Percentiles rank a stretch among this genome's conserved stretches.
Conservation (phyloP, 108 stramenopile genomes). For the Cylindrotheca closterium region DNA sequence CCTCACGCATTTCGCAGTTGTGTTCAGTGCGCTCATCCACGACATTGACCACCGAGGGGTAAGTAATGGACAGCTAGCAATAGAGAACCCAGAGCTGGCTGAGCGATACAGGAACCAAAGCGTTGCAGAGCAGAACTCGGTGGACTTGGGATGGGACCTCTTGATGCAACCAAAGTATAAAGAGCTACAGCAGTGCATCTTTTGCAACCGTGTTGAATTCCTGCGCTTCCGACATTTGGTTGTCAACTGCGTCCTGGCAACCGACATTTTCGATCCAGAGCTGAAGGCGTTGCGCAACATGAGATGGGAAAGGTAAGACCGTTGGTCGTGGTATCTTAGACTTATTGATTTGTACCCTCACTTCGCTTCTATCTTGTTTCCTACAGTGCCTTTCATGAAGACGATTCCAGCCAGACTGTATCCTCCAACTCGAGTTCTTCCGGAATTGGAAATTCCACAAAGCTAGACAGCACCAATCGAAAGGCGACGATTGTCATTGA, state of each 20-base stretch:
- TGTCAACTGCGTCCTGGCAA: conserved; percentile 14
- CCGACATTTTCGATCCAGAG: conserved; percentile 25
- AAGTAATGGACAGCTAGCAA: conserved; percentile 17
- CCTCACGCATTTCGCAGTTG: conserved; percentile 28
- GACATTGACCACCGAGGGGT: conserved; percentile 32
- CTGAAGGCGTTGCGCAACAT: conserved; percentile 15
- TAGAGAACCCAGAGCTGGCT: conserved; percentile 13
- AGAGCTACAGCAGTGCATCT: conserved; percentile 16
- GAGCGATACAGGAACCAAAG: conserved; percentile 17
- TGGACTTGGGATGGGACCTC: conserved; percentile 17
- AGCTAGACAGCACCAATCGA: too few species aligned
- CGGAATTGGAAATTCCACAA: too few species aligned
- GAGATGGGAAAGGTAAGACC: conserved; percentile 27
- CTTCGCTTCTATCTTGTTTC: too few species aligned
- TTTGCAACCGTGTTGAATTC: conserved; percentile 2
- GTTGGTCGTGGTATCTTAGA: too few species aligned
- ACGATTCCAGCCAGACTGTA: not conserved
- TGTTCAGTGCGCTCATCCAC: conserved; percentile 30
- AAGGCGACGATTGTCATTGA: conserved; percentile 26
- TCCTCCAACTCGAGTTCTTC: too few species aligned
- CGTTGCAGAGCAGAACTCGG: conserved; percentile 30
- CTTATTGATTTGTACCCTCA: too few species aligned
- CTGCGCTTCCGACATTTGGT: conserved; percentile 11
- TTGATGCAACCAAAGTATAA: conserved; percentile 17
- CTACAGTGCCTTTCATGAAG: not conserved